Evolutionary conservation across 768 basidiomycete genomes (phyloP).

Genomic region (Strobilomyces dryophilus): DNA sequence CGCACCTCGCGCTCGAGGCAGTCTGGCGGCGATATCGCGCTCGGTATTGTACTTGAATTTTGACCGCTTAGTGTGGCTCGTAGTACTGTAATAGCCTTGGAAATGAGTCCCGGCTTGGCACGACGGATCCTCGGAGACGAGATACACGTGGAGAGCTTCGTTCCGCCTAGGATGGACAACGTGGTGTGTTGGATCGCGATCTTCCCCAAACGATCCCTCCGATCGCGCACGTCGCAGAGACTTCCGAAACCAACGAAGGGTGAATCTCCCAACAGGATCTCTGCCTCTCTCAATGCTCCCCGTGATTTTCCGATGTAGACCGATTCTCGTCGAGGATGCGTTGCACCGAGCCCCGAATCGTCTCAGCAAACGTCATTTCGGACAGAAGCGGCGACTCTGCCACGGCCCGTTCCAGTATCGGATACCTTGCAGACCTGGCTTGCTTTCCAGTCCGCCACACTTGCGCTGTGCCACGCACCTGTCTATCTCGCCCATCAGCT

Average conservation of each 20-base stretch:
- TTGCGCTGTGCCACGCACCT: constrained; percentile 37
- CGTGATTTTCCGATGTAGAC: neutral
- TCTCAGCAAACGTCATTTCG: constrained; percentile 43
- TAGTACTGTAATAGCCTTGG: neutral
- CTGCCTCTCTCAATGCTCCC: neutral
- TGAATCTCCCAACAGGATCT: neutral
- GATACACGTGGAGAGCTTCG: neutral
- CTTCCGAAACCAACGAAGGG: neutral
- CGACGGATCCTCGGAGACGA: constrained; percentile 4
- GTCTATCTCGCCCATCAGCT: constrained; percentile 70
- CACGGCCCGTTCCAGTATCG: constrained; percentile 61
- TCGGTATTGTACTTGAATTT: neutral
- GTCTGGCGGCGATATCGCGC: neutral
- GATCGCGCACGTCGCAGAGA: neutral
- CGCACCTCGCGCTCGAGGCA: neutral
- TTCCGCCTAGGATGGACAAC: constrained; percentile 3
- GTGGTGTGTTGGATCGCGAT: constrained; percentile 2
- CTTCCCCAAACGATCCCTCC: constrained; percentile 1
- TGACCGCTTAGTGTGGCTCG: neutral
- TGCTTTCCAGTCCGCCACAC: neutral
- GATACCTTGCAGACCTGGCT: constrained; percentile 42
- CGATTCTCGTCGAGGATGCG: constrained; percentile 41
- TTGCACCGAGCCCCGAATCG: constrained; percentile 40
- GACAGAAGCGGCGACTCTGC: constrained; percentile 45
- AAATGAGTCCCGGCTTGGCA: neutral